Percentiles rank a stretch among this genome's conserved stretches.
Conservation (phyloP, 495 filamentous ascomycete species). For the Penicillium salamii region DNA sequence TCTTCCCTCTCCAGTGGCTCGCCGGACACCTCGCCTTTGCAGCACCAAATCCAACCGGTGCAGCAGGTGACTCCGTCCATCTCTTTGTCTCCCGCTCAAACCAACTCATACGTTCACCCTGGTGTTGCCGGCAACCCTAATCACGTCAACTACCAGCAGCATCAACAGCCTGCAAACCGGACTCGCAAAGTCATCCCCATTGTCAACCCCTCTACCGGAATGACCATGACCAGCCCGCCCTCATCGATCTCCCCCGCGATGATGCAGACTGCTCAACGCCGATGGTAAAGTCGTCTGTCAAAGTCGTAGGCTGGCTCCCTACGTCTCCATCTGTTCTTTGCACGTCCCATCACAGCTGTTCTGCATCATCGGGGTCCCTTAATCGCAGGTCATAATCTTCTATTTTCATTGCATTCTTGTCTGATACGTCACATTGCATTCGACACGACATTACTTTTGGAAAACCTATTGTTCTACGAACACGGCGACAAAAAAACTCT, state of each 20-base stretch:
- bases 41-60: constrained; percentile 71
- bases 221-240: constrained; percentile 85
- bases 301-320: constrained; percentile 27
- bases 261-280: constrained; percentile 70
- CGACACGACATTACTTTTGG: constrained; percentile 31
- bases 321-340: constrained; percentile 29
- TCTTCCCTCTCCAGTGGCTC: constrained; percentile 94
- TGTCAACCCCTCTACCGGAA: constrained; percentile 91
- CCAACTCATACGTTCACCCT: constrained; percentile 64
- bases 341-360: constrained; percentile 32
- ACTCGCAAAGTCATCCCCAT: constrained; percentile 96
- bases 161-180: constrained; percentile 88
- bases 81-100: constrained; percentile 69
- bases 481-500: constrained; percentile 22
- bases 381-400: constrained; percentile 42
- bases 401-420: constrained; percentile 30
- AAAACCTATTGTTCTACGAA: constrained; percentile 30
- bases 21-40: constrained; percentile 84
- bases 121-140: constrained; percentile 48
- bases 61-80: constrained; percentile 75
- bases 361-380: constrained; percentile 44
- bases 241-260: constrained; percentile 82
- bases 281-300: constrained; percentile 52
- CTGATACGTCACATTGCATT: constrained; percentile 28
- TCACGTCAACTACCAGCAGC: constrained; percentile 80